Evolutionary conservation across 345 rosid genomes (phyloP), one percentile per base, ranked within the genome.

Genomic region (Anastatica hierochuntica): DNA sequence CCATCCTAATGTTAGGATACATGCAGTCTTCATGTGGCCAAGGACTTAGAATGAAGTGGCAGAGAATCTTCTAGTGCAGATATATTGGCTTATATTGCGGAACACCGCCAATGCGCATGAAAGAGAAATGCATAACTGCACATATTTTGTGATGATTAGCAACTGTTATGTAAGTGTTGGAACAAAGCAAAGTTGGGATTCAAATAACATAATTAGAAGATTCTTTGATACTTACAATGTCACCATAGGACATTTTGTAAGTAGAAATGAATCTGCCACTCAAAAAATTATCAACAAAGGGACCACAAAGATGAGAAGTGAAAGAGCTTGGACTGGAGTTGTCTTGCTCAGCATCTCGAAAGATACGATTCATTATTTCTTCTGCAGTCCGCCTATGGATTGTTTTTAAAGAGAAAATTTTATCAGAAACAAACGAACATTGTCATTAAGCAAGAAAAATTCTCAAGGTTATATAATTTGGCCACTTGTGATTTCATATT

Each of bases 21-120:
- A 84, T 14, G 87, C 79, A 3, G 98, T 90, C 63, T 90, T 90
- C 96, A 87, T 90, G 80, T 90, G 98, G 23, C 98, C 98, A 38
- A 90, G 60, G 43, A 90, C 96, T 82, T 90, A 96, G 69, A 90
- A 90, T 1, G 97, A 86, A 3, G 71, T 71, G 19, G 96, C 98
- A 0, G 98, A 90, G 77, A 87, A 90, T 60, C 96, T 78, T 39
- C 98, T 96, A 0, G 87, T 90, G 82, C 98, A 90, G 47, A 90
- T 92, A 72, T 87, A 84, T 66, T 90, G 98, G 64, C 96, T 90
- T 58, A 90, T 71, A 56, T 90, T 90, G 72, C 98, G 87, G 83
- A 90, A 90, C 35, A 90, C 98, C 3, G 98, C 98, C 37, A 90
- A 76, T 14, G 77, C 65, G 36, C 98, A 90, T 2, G 98, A 90